phyloP scores from a whole-genome alignment of 2,329 filamentous ascomycete species.

The Biscogniauxia mediterranea region DNA sequence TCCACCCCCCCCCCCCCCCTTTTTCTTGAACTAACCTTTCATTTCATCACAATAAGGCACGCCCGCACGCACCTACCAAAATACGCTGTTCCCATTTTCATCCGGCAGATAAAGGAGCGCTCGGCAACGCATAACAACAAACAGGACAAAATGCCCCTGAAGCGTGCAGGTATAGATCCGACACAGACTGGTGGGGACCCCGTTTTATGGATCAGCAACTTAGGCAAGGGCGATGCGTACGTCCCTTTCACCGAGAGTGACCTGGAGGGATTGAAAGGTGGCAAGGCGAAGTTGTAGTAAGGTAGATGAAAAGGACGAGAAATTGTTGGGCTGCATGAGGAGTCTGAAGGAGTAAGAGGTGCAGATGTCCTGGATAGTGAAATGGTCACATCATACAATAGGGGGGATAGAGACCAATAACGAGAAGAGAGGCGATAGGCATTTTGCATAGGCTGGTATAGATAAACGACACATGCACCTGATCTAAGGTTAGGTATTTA shows the following conservation, averaged over 20 bases:
- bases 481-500: background rate
- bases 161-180: slow-evolving; percentile 65
- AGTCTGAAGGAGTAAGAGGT: background rate
- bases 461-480: background rate
- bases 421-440: too few relatives aligned
- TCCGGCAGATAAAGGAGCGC: slow-evolving; percentile 58
- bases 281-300: slow-evolving; percentile 42
- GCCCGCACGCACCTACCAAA: slow-evolving; percentile 60
- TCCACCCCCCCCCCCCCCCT: background rate
- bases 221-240: slow-evolving; percentile 54
- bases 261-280: slow-evolving; percentile 52
- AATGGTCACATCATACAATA: background rate
- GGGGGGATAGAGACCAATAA: background rate
- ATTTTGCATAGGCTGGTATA: background rate
- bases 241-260: slow-evolving; percentile 56
- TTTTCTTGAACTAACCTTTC: background rate
- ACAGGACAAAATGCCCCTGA: slow-evolving; percentile 71
- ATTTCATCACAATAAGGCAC: slow-evolving; percentile 37
- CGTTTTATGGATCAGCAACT: slow-evolving; percentile 57
- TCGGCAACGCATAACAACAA: slow-evolving; percentile 74
- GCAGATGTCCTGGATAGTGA: too few relatives aligned
- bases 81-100: slow-evolving; percentile 74
- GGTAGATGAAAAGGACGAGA: background rate
- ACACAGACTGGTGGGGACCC: slow-evolving; percentile 43
- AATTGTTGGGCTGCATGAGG: background rate